These are phyloP conservation scores for Parascedosporium putredinis DNA, from an alignment of 2,329 filamentous ascomycete species.

Conservation along the genomic window DNA sequence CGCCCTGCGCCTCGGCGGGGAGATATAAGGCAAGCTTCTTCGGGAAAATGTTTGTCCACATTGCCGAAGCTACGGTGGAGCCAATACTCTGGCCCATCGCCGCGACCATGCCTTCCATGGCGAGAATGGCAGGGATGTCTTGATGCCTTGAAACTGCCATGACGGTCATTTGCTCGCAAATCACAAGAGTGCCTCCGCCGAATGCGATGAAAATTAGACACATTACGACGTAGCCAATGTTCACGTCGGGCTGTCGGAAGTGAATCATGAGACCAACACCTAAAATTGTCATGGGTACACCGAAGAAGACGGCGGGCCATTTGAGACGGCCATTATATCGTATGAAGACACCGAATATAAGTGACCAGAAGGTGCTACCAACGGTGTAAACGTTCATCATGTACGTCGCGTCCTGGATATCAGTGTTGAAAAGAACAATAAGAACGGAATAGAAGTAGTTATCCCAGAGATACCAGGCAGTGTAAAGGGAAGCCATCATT, in stretches of 20 bases:
- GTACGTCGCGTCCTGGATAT: conserved; percentile 36
- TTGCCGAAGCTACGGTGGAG: conserved; percentile 45
- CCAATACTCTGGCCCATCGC: conserved; percentile 50
- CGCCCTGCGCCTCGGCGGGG: conserved; percentile 25
- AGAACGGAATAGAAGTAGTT: conserved; percentile 42
- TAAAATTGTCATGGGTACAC: conserved; percentile 41
- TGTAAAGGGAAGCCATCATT: conserved; percentile 26
- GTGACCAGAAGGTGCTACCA: conserved; percentile 35
- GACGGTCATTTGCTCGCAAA: conserved; percentile 46
- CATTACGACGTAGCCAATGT: conserved; percentile 44
- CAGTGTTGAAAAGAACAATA: conserved; percentile 38
- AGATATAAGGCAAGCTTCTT: conserved; percentile 37
- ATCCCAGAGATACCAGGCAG: conserved; percentile 36
- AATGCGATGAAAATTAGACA: conserved; percentile 51
- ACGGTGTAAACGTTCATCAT: conserved; percentile 36
- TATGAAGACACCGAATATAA: conserved; percentile 38
- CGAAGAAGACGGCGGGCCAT: conserved; percentile 38
- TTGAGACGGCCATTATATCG: conserved; percentile 41
- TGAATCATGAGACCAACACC: conserved; percentile 47
- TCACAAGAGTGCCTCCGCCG: conserved; percentile 45
- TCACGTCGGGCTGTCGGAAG: conserved; percentile 40
- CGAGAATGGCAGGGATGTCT: conserved; percentile 44
- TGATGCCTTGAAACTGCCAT: conserved; percentile 47
- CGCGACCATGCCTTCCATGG: conserved; percentile 44
- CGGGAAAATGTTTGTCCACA: conserved; percentile 50